Conservation (phyloP, 257 asterid genomes). For the Forsythia suspensa region DNA sequence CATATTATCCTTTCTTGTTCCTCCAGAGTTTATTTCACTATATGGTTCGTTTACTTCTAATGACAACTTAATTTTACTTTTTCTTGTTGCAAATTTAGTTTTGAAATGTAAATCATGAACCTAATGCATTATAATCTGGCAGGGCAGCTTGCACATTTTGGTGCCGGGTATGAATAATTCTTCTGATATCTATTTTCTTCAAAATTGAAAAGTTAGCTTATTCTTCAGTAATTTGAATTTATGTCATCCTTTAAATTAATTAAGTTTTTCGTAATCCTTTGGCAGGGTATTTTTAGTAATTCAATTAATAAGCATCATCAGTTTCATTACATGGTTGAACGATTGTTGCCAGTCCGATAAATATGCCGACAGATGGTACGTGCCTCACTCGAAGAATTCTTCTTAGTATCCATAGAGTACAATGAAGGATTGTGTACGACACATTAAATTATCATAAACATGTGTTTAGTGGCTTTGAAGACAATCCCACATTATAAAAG, state of each 20-base stretch:
- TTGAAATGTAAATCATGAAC: conserved; percentile 3
- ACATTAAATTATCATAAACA: not conserved
- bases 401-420: not conserved
- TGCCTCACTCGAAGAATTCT: not conserved
- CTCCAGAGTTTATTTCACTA: conserved; percentile 32
- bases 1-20: conserved; percentile 43
- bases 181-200: not conserved
- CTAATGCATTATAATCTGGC: conserved; percentile 14
- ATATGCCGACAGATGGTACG: conserved; percentile 46
- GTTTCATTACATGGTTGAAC: conserved; percentile 55
- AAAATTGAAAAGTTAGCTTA: not conserved
- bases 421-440: not conserved
- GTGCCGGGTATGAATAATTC: conserved; percentile 44
- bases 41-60: conserved; percentile 33
- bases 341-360: conserved; percentile 45
- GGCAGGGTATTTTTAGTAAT: conserved; percentile 50
- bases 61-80: not conserved
- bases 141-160: conserved; percentile 57
- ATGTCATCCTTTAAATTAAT: not conserved
- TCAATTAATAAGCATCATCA: conserved; percentile 51
- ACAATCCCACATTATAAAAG: too few relatives aligned
- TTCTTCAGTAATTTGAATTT: not conserved
- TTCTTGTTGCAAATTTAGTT: not conserved
- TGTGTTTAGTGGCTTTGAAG: too few relatives aligned
- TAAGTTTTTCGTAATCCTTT: not conserved